Evolutionary conservation across 257 asterid genomes (phyloP).

Genomic region (Euphrasia confusa): DNA sequence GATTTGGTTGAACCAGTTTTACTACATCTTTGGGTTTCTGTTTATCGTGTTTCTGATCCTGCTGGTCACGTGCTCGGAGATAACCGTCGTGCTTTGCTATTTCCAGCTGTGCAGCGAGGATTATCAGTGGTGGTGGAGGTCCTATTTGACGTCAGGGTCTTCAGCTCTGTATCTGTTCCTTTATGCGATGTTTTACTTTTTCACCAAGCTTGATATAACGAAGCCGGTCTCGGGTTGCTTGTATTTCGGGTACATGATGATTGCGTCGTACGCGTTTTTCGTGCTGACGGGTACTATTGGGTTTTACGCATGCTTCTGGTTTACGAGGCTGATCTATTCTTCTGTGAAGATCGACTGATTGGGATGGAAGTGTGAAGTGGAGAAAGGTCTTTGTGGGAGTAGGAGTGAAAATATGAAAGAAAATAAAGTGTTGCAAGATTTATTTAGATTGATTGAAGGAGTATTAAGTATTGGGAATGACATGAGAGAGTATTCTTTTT

Average conservation of each 20-base stretch:
- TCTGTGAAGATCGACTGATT: slow-evolving; percentile 79
- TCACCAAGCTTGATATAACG: slow-evolving; percentile 74
- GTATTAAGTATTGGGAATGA: not conserved
- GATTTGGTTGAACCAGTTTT: slow-evolving; percentile 78
- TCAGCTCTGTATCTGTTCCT: slow-evolving; percentile 70
- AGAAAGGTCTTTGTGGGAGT: not conserved
- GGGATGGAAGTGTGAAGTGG: not conserved
- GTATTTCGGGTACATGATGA: slow-evolving; percentile 76
- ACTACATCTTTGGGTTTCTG: slow-evolving; percentile 75
- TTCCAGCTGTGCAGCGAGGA: slow-evolving; percentile 87
- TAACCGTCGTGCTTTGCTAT: slow-evolving; percentile 68
- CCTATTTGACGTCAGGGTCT: slow-evolving; percentile 65
- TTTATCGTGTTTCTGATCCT: slow-evolving; percentile 64
- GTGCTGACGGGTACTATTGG: slow-evolving; percentile 79
- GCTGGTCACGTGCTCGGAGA: slow-evolving; percentile 68
- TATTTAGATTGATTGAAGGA: not conserved
- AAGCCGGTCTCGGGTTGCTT: slow-evolving; percentile 65
- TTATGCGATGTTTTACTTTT: slow-evolving; percentile 71
- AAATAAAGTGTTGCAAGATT: not conserved
- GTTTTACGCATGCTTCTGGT: slow-evolving; percentile 72
- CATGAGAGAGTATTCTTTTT: not conserved
- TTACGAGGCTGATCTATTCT: slow-evolving; percentile 76
- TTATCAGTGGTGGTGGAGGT: slow-evolving; percentile 88
- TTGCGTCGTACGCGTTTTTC: slow-evolving; percentile 67
- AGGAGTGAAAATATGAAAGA: not conserved